phyloP scores from a whole-genome alignment of 108 stramenopile genomes.

The Cyclotella sp. region DNA sequence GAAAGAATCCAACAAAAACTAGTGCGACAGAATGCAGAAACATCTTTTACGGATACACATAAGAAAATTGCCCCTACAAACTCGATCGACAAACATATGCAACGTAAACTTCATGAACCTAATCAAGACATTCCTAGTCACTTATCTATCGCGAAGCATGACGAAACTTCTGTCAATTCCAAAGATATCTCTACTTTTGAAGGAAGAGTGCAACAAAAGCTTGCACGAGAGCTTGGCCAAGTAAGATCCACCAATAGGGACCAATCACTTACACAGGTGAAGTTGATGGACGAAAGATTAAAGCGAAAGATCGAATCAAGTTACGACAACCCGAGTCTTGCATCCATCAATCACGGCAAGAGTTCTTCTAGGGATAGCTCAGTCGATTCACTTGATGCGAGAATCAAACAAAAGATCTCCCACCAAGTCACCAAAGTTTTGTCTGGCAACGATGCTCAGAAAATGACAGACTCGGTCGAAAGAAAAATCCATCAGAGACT shows the following conservation, averaged over 20 bases:
- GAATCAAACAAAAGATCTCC: too few species aligned
- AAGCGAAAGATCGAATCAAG: too few species aligned
- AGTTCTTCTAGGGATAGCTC: too few species aligned
- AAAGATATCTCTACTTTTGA: neutral
- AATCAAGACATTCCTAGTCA: neutral
- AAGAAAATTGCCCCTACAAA: neutral
- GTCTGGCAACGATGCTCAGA: too few species aligned
- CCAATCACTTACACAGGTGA: too few species aligned
- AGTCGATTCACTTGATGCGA: too few species aligned
- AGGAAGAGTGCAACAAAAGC: neutral
- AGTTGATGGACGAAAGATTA: too few species aligned
- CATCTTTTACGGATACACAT: neutral
- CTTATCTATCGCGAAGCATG: neutral
- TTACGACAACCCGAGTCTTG: too few species aligned
- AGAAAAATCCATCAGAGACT: too few species aligned
- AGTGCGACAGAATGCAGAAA: neutral
- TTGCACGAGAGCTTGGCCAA: neutral
- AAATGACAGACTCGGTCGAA: too few species aligned
- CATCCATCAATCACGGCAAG: too few species aligned
- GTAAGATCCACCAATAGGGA: neutral
- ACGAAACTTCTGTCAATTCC: neutral
- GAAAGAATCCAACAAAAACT: neutral
- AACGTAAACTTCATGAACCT: neutral
- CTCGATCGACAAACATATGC: neutral
- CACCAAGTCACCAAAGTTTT: too few species aligned